A percentile compares a stretch with the other conserved stretches of the same genome.
Evolutionary conservation across 805 yeast species (phyloP).

Genomic region (Teunomyces lycoperdinae): DNA sequence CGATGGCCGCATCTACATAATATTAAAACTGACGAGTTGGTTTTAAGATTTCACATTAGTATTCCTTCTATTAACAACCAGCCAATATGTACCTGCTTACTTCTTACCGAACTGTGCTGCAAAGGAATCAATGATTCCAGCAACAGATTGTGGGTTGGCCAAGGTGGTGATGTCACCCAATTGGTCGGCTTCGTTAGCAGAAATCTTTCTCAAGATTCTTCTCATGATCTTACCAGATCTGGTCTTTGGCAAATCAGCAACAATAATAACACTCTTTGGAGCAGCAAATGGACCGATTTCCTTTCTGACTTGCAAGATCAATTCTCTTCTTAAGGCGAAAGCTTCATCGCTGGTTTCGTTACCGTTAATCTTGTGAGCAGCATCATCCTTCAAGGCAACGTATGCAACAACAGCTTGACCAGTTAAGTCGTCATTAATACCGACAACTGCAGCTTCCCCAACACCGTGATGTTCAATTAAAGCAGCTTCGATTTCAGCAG

Average conservation of each 20-base stretch:
- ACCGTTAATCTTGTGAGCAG: constrained; percentile 23
- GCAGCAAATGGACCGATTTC: constrained; percentile 88
- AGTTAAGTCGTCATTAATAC: constrained; percentile 77
- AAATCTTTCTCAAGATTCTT: constrained; percentile 74
- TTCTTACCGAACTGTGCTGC: constrained; percentile 41
- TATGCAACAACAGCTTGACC: constrained; percentile 86
- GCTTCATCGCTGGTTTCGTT: constrained; percentile 43
- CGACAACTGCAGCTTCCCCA: constrained; percentile 81
- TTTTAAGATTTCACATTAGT: not conserved
- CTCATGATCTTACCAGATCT: constrained; percentile 88
- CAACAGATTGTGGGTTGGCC: constrained; percentile 73
- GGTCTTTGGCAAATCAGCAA: constrained; percentile 78
- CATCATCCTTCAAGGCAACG: constrained; percentile 64
- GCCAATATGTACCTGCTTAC: constrained; percentile 13
- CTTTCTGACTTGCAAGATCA: constrained; percentile 67
- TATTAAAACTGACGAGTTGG: not conserved
- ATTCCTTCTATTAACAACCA: not conserved
- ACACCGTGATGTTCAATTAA: constrained; percentile 68
- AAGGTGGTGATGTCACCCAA: constrained; percentile 77
- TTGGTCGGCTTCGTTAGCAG: constrained; percentile 75
- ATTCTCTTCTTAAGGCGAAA: constrained; percentile 55
- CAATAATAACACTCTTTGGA: constrained; percentile 70
- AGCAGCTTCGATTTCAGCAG: constrained; percentile 86
- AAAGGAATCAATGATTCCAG: constrained; percentile 52
- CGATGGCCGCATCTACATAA: not conserved